Percentiles rank a stretch among this genome's conserved stretches.
phyloP scores from a whole-genome alignment of 371 early-diverging fungal species.

The Haplosporangium sp. region DNA sequence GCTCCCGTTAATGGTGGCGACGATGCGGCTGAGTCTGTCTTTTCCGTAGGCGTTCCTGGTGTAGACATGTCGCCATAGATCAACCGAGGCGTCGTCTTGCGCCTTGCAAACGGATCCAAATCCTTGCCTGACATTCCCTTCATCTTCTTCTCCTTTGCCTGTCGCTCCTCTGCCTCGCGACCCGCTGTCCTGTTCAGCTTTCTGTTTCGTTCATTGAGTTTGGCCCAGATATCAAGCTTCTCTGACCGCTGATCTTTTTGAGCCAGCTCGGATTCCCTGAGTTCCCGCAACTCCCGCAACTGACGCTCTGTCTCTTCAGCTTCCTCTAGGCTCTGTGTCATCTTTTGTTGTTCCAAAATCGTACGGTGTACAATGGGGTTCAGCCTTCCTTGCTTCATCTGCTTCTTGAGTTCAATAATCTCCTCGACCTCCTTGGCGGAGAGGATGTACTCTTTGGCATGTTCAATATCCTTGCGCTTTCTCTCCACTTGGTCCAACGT shows the following conservation, averaged over 20 bases:
- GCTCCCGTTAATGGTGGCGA: slow-evolving; percentile 17
- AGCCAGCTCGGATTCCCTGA: slow-evolving; percentile 45
- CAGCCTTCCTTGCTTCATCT: slow-evolving; percentile 68
- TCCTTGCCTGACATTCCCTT: slow-evolving; percentile 15
- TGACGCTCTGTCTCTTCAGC: slow-evolving; percentile 36
- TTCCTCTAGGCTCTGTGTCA: slow-evolving; percentile 32
- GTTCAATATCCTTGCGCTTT: slow-evolving; percentile 67
- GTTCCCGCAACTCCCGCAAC: slow-evolving; percentile 47
- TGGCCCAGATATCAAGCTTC: slow-evolving; percentile 63
- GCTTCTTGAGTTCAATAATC: slow-evolving; percentile 62
- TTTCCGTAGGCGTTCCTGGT: slow-evolving; percentile 19
- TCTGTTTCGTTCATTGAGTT: slow-evolving; percentile 60
- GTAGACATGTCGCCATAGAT: slow-evolving; percentile 38
- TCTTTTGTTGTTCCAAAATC: slow-evolving; percentile 40
- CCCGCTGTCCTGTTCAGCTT: slow-evolving; percentile 35
- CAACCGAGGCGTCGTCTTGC: slow-evolving; percentile 43
- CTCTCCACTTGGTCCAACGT: slow-evolving; percentile 64
- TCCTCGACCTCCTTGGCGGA: slow-evolving; percentile 69
- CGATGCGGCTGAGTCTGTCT: slow-evolving; percentile 27
- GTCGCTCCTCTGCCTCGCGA: slow-evolving; percentile 40
- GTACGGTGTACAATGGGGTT: slow-evolving; percentile 49
- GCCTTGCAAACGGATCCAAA: slow-evolving; percentile 55
- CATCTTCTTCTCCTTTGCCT: slow-evolving; percentile 23
- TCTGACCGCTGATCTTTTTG: slow-evolving; percentile 38
- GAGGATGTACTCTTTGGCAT: slow-evolving; percentile 72